These are phyloP conservation scores for Aegilops speltoides DNA, from an alignment of 176 grass and related monocot species.

Conservation along the genomic window DNA sequence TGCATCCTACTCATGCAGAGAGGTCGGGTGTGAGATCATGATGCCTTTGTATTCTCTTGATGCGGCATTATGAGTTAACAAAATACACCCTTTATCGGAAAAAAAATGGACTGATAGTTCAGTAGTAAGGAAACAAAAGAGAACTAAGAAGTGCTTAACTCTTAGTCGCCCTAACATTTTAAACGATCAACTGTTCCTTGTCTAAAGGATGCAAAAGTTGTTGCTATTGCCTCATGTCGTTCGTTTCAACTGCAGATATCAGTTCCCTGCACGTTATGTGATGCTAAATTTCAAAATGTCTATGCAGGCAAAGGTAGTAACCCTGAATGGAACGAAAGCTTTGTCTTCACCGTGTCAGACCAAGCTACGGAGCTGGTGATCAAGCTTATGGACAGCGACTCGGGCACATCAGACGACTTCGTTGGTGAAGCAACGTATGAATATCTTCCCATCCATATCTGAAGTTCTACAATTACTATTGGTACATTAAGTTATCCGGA, in stretches of 20 bases:
- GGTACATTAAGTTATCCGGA: neutral
- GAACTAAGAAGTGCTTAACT: neutral
- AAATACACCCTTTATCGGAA: no score
- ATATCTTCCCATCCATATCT: conserved; percentile 9
- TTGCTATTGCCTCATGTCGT: neutral
- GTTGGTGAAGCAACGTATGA: conserved; percentile 84
- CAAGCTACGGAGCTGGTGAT: conserved; percentile 55
- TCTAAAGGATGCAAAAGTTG: neutral
- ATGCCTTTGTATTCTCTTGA: no score
- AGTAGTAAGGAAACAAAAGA: neutral
- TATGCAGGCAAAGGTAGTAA: conserved; percentile 73
- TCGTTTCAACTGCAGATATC: neutral
- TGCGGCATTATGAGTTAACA: no score
- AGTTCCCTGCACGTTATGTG: neutral
- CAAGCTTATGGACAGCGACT: conserved; percentile 87
- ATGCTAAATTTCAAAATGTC: neutral
- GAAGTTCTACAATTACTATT: neutral
- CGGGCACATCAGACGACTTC: conserved; percentile 60
- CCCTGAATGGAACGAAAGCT: conserved; percentile 95
- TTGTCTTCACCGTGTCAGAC: conserved; percentile 79
- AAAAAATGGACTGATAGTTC: neutral
- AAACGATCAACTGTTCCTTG: neutral
- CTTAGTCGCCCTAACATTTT: neutral
- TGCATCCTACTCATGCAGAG: no score
- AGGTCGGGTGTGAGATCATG: no score